Evolutionary conservation across 2,329 filamentous ascomycete species (phyloP), one percentile per base, ranked within the genome.

Genomic region (Pseudofabraea citricarpa): DNA sequence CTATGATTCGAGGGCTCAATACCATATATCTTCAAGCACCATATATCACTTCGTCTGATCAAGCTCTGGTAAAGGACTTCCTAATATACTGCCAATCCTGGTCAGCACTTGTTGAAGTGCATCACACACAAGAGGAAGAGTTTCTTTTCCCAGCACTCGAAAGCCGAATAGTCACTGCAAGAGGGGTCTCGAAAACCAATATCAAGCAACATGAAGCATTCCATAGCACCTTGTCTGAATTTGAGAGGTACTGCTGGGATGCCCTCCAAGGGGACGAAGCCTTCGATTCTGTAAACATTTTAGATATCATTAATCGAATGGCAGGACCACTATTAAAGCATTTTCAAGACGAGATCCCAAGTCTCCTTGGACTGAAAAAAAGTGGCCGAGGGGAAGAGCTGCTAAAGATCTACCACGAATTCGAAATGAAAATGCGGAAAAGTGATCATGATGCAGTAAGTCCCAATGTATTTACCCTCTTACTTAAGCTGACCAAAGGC

Each of bases 31-130:
- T 62, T 3, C 63, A 65, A 40, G 59, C 58, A 6, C 53, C 58
- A 12, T 47, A 56, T 8, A 51, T 59, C 16, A 66, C 70, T 31
- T 68, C 70, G 45, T 65, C 70, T 29, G 68, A 70, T 45, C 46
- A 53, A 15, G 48, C 55, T 19, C 68, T 61, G 46, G 56, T 58
- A 0, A 37, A 50, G n/a, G 46, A 51, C 7, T 68, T 66, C 57
- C 40, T 56, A 23, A 44, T 44, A 2, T 52, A 60, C 15, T 44
- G 46, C 6, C 55, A 52, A 12, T 52, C 45, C 32, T 62, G 60
- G 57, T 51, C 45, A 20, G 44, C 44, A 4, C 45, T 64, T 19
- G 21, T 70, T 3, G 41, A 62, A 21, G 47, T 58, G 9, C 68
- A 71, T 46, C 67, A 71, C 46, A 38, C 56, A 0, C 29, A 45